phyloP scores from a whole-genome alignment of 257 asterid species.

The Gentiana straminea region DNA sequence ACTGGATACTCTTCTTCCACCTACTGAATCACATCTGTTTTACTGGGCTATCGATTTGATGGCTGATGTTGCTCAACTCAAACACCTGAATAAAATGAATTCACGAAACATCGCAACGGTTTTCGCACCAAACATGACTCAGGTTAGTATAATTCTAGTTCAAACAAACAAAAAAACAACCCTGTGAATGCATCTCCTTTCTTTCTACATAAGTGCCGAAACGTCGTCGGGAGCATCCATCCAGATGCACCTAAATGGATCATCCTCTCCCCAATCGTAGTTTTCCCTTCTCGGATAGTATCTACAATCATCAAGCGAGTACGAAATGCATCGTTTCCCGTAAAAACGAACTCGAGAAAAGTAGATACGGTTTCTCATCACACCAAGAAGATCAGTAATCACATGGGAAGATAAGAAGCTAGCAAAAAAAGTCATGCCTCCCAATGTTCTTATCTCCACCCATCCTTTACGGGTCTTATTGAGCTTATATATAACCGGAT shows the following conservation, averaged over 20 bases:
- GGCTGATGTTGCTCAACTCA: slow-evolving; percentile 90
- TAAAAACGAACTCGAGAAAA: slow-evolving; percentile 73
- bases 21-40: slow-evolving; percentile 61
- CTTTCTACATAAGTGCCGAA: slow-evolving; percentile 36
- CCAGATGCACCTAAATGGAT: slow-evolving; percentile 75
- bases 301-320: slow-evolving; percentile 46
- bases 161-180: too few species aligned
- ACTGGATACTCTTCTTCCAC: slow-evolving; percentile 73
- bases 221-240: slow-evolving; percentile 78
- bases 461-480: slow-evolving; percentile 51
- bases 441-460: slow-evolving; percentile 57
- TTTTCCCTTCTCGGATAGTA: slow-evolving; percentile 75
- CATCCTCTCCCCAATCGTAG: slow-evolving; percentile 78
- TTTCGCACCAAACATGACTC: slow-evolving; percentile 92
- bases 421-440: slow-evolving; percentile 69
- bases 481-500: slow-evolving; percentile 64
- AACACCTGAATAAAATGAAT: slow-evolving; percentile 68
- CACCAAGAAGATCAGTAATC: slow-evolving; percentile 69
- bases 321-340: slow-evolving; percentile 73
- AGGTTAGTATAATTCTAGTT: slow-evolving; percentile 52
- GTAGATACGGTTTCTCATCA: slow-evolving; percentile 65
- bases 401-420: slow-evolving; percentile 70
- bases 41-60: slow-evolving; percentile 88
- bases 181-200: too few species aligned
- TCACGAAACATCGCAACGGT: slow-evolving; percentile 87